Evolutionary conservation across 805 yeast genomes (phyloP).

Genomic region (Suhomyces sp.): DNA sequence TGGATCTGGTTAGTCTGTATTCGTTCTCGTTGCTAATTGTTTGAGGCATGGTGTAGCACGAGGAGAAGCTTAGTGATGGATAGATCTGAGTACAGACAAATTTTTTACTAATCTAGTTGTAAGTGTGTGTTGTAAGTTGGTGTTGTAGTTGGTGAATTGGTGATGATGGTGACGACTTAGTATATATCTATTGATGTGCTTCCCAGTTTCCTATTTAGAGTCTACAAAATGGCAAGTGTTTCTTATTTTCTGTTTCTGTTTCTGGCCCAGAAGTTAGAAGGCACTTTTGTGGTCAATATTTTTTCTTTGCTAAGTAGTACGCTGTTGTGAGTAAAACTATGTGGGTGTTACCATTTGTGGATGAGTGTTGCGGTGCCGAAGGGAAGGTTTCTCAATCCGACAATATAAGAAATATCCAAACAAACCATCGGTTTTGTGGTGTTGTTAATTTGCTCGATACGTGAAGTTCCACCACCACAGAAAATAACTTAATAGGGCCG

Average conservation of each 20-base stretch:
- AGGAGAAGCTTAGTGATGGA: background rate
- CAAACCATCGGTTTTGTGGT: constrained; percentile 4
- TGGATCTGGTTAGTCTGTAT: constrained; percentile 32
- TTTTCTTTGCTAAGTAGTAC: background rate
- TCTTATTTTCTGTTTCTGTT: constrained; percentile 2
- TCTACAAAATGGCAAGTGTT: background rate
- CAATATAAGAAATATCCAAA: constrained; percentile 3
- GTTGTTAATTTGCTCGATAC: constrained; percentile 4
- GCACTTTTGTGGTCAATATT: background rate
- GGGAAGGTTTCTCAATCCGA: background rate
- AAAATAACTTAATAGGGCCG: background rate
- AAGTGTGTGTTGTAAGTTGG: too few relatives aligned
- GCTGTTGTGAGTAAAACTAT: background rate
- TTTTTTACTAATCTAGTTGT: background rate
- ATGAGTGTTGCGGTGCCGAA: background rate
- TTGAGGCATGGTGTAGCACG: constrained; percentile 12
- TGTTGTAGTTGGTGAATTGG: background rate
- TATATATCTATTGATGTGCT: background rate
- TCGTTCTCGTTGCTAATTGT: constrained; percentile 40
- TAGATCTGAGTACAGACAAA: background rate
- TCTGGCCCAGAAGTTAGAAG: background rate
- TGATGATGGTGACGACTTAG: background rate
- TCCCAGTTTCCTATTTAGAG: background rate
- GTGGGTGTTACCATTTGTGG: constrained; percentile 1
- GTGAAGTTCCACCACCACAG: background rate